Base-by-base conservation (phyloP, 768 basidiomycete species). In the Rhizopogon salebrosus region DNA sequence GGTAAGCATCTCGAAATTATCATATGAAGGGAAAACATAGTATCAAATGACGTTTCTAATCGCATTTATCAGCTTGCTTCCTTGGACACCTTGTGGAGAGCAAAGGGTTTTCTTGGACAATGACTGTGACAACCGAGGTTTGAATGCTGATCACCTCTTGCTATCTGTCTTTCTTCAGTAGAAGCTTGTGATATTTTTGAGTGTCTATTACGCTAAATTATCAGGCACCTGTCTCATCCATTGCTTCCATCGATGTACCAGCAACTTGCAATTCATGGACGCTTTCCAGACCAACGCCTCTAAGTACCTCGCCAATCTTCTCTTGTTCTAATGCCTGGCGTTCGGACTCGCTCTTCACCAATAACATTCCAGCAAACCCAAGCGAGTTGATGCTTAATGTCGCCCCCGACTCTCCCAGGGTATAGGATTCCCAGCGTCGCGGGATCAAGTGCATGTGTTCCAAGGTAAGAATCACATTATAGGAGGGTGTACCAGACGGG, bases 401-500 rank as follows among this genome's bases (percentile, higher is more conserved):
- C 31, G 82, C 78, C n/a, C 81, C 80, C 2, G 79, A 80, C 46
- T 72, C 75, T 49, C 68, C 55, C 4, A 88, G 68, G 10, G 61
- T 66, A 66, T 86, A 78, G n/a, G 66, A 69, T 63, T 92, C 91
- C 29, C 70, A 69, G 45, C 75, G 75, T 36, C 95, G 83, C 27
- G 95, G 95, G 62, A 98, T 82, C 52, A 97, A 53, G 67, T 95
- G 85, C 53, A 98, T 72, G 70, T 98, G 93, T 54, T 89, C 83
- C 55, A 84, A 70, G 10, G 92, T 92, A 51, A 94, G 70, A 54
- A 94, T 69, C 55, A 87, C 83, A 63, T 94, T 95, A 74, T 90
- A 95, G 29, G 91, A 90, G 1, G 85, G 86, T 46, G 73, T 73
- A 29, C 86, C 84, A 2, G 74, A 40, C 2, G 84, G 85, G 48